Evolutionary conservation across 768 basidiomycete species (phyloP).

Genomic region (Amanita phalloides): DNA sequence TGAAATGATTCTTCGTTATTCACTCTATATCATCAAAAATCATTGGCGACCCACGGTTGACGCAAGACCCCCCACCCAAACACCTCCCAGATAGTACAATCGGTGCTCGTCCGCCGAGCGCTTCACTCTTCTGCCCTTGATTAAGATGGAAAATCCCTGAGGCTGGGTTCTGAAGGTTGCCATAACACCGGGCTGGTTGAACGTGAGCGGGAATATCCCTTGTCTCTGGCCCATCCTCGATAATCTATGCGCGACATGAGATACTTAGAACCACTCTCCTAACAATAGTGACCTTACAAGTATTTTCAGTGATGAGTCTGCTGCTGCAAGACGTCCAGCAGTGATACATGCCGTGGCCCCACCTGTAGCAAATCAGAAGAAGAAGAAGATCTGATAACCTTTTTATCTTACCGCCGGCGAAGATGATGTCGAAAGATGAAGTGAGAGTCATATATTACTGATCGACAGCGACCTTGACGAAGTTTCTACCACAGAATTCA

Average conservation of each 20-base stretch:
- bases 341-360: conserved; percentile 46
- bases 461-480: no score
- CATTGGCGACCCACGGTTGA: conserved; percentile 36
- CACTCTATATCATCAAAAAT: background rate
- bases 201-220: conserved; percentile 32
- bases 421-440: conserved; percentile 34
- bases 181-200: conserved; percentile 43
- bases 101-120: conserved; percentile 29
- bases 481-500: no score
- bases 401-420: conserved; percentile 38
- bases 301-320: conserved; percentile 44
- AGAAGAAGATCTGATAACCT: background rate
- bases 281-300: conserved; percentile 22
- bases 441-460: no score
- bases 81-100: conserved; percentile 36
- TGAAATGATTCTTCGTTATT: background rate
- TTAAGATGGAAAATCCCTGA: conserved; percentile 35
- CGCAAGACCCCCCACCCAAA: conserved; percentile 51
- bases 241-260: conserved; percentile 18
- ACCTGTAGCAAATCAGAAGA: conserved; percentile 16
- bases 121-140: conserved; percentile 29
- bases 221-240: conserved; percentile 50
- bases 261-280: background rate
- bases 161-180: conserved; percentile 23
- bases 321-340: conserved; percentile 42